These are phyloP conservation scores for Mytilinidion resinicola DNA, from an alignment of 495 filamentous ascomycete species.

Conservation along the genomic window DNA sequence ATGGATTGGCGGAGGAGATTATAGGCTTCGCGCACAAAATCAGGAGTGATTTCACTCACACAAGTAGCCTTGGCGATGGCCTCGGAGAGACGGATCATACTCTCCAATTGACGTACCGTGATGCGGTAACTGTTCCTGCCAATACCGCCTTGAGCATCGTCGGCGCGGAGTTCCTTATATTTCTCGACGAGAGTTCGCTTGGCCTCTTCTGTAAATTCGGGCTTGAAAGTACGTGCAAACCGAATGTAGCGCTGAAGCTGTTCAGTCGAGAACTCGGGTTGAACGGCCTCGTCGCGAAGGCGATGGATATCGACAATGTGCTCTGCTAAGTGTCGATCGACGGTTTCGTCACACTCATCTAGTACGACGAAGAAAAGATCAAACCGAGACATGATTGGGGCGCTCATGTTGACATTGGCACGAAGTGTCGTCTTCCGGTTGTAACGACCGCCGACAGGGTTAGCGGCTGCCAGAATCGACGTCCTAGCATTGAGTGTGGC, in stretches of 20 bases:
- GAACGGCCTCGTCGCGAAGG: conserved; percentile 80
- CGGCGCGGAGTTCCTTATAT: conserved; percentile 91
- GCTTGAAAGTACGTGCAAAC: conserved; percentile 90
- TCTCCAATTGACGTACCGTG: conserved; percentile 92
- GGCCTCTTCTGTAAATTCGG: conserved; percentile 84
- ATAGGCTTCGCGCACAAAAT: conserved; percentile 85
- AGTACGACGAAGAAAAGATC: conserved; percentile 98
- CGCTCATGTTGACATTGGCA: conserved; percentile 95
- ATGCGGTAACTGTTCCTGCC: conserved; percentile 93
- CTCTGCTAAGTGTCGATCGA: conserved; percentile 83
- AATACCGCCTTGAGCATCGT: conserved; percentile 90
- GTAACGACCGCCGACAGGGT: conserved; percentile 92
- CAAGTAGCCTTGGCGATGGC: conserved; percentile 97
- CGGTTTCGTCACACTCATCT: conserved; percentile 88
- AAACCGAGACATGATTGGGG: conserved; percentile 98
- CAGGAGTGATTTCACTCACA: conserved; percentile 78
- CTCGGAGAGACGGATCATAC: conserved; percentile 87
- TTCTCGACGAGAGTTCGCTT: conserved; percentile 78
- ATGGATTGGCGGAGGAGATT: conserved; percentile 87
- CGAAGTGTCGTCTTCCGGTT: conserved; percentile 91
- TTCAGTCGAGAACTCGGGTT: conserved; percentile 91
- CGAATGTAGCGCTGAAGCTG: conserved; percentile 96
- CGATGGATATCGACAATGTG: conserved; percentile 96
- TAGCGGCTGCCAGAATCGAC: conserved; percentile 91
- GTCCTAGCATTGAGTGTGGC: conserved; percentile 94